Percentiles rank a stretch among this genome's conserved stretches.
Conservation (phyloP, 345 rosid species). For the Hypericum perforatum region DNA sequence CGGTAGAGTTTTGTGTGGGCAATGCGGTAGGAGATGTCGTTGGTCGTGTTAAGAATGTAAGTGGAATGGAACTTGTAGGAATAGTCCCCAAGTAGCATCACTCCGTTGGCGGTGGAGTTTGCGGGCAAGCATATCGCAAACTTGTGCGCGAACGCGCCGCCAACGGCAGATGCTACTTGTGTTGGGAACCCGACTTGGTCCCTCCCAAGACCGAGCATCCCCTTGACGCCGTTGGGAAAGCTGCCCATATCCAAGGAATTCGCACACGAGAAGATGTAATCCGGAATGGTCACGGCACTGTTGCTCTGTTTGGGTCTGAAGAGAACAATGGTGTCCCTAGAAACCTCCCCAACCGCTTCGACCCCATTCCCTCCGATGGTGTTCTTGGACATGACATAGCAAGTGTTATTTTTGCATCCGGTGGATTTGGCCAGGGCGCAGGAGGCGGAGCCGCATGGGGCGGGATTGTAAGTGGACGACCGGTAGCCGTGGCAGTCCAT, state of each 20-base stretch:
- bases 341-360: conserved; percentile 12
- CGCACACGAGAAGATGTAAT: conserved; percentile 8
- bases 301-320: conserved; percentile 7
- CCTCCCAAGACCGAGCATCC: conserved; percentile 16
- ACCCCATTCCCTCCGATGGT: conserved; percentile 4
- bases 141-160: conserved; percentile 6
- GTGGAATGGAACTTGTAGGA: conserved; percentile 13
- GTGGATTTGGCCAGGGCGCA: neutral
- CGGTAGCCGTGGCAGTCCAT: neutral
- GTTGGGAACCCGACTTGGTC: conserved; percentile 10
- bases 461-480: neutral
- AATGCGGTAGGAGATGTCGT: conserved; percentile 10
- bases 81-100: conserved; percentile 13
- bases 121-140: conserved; percentile 19
- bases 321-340: conserved; percentile 10
- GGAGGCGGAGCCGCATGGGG: neutral
- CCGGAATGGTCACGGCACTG: neutral
- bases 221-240: conserved; percentile 10
- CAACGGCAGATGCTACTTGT: conserved; percentile 14
- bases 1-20: conserved; percentile 5
- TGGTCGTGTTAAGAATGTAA: neutral
- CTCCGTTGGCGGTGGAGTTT: conserved; percentile 8
- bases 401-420: neutral
- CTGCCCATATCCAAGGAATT: neutral
- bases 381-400: neutral